A percentile compares a stretch with the other conserved stretches of the same genome.
Conservation (phyloP, 768 basidiomycete species). For the Phylloporus sp. region DNA sequence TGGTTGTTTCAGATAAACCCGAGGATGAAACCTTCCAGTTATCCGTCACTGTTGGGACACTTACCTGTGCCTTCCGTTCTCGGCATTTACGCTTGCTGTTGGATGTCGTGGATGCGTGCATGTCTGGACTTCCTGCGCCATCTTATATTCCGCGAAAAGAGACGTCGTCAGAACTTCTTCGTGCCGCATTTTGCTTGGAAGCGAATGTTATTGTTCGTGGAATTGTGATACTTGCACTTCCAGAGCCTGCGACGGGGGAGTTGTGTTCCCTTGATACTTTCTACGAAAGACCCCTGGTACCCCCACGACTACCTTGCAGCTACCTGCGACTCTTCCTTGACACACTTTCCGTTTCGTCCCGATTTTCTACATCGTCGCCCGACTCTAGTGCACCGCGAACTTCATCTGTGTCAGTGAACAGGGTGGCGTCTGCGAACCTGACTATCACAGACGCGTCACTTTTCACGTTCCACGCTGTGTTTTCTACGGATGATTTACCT, state of each 20-base stretch:
- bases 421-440: slow-evolving; percentile 14
- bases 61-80: slow-evolving; percentile 55
- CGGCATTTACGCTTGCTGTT: slow-evolving; percentile 53
- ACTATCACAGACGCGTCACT: slow-evolving; percentile 49
- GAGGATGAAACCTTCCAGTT: slow-evolving; percentile 36
- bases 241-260: slow-evolving; percentile 18
- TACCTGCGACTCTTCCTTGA: slow-evolving; percentile 58
- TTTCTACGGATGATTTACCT: slow-evolving; percentile 18
- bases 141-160: slow-evolving; percentile 11
- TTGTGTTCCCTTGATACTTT: slow-evolving; percentile 33
- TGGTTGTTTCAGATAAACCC: not conserved
- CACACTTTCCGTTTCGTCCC: slow-evolving; percentile 17
- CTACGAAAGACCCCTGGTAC: slow-evolving; percentile 57
- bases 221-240: slow-evolving; percentile 47
- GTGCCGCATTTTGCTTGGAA: slow-evolving; percentile 32
- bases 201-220: slow-evolving; percentile 38
- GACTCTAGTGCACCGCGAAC: slow-evolving; percentile 3
- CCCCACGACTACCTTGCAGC: slow-evolving; percentile 45
- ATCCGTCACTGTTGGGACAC: slow-evolving; percentile 42
- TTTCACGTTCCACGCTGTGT: slow-evolving; percentile 43
- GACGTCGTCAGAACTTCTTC: slow-evolving; percentile 13
- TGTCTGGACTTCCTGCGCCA: slow-evolving; percentile 19
- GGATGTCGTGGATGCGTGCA: slow-evolving; percentile 36
- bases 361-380: slow-evolving; percentile 5
- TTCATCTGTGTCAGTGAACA: not conserved